phyloP scores from a whole-genome alignment of 768 basidiomycete species.

The Tulasnella sp. region DNA sequence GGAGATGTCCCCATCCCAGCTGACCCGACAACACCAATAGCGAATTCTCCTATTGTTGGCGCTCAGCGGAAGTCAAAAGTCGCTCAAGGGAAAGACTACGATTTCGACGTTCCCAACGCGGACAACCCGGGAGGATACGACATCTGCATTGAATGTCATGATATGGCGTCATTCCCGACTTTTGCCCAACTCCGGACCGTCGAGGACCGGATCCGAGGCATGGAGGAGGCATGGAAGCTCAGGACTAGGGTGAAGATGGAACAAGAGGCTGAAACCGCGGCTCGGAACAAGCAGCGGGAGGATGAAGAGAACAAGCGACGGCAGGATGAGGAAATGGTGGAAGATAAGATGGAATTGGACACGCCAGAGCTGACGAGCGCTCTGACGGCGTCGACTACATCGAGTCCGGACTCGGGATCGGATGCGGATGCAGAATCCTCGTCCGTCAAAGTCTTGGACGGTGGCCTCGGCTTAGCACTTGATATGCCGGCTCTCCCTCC shows the following conservation, averaged over 20 bases:
- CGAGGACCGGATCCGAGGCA: slow-evolving; percentile 56
- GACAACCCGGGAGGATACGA: slow-evolving; percentile 51
- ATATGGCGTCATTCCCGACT: slow-evolving; percentile 65
- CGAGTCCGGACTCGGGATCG: neutral
- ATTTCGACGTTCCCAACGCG: slow-evolving; percentile 30
- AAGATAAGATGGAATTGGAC: slow-evolving; percentile 11
- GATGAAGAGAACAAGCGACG: slow-evolving; percentile 20
- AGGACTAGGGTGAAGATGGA: no score
- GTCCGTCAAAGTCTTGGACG: slow-evolving; percentile 7
- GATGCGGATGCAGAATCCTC: neutral
- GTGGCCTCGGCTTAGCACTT: neutral
- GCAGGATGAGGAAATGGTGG: slow-evolving; percentile 18
- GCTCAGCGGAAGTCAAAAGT: slow-evolving; percentile 16
- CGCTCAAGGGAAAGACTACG: slow-evolving; percentile 22
- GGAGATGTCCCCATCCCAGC: slow-evolving; percentile 55
- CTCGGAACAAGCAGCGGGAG: slow-evolving; percentile 21
- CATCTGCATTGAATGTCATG: slow-evolving; percentile 82
- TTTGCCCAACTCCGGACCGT: slow-evolving; percentile 53
- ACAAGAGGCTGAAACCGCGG: neutral
- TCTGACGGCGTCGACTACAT: neutral
- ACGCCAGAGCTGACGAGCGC: neutral
- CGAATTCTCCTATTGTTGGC: neutral
- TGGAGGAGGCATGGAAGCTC: slow-evolving; percentile 53
- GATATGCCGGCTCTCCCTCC: neutral
- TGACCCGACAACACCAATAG: slow-evolving; percentile 1